phyloP scores from a whole-genome alignment of 31 red algal genomes.

The Pterothamnion heteromorphum region DNA sequence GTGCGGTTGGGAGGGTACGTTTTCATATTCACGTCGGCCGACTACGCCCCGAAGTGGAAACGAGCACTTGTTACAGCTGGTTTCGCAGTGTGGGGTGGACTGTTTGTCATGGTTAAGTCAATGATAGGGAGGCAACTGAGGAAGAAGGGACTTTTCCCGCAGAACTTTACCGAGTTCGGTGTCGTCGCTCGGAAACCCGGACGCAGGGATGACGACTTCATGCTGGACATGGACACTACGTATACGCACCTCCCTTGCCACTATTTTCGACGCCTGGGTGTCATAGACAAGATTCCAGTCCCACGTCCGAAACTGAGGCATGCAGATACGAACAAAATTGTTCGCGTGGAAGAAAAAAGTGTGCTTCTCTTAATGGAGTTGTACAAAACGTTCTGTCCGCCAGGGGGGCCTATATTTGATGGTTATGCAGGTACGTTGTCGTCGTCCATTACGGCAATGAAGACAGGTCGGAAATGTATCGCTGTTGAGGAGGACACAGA shows the following conservation, averaged over 20 bases:
- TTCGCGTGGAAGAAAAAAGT: neutral
- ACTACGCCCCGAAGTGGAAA: neutral
- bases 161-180: neutral
- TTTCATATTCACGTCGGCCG: neutral
- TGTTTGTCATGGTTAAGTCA: neutral
- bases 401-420: neutral
- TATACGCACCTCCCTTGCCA: neutral
- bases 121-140: neutral
- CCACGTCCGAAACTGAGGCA: neutral
- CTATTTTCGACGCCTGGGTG: neutral
- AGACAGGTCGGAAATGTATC: neutral
- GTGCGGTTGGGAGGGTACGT: neutral
- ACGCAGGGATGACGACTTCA: neutral
- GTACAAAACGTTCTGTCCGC: neutral
- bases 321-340: neutral
- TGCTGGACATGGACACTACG: neutral
- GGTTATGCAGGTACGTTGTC: neutral
- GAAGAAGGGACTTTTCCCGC: neutral
- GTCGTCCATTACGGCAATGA: neutral
- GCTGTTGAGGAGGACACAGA: neutral
- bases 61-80: neutral
- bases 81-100: neutral
- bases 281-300: too few species aligned
- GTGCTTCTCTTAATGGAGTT: neutral
- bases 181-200: neutral